Evolutionary conservation across 2,329 filamentous ascomycete genomes (phyloP), one percentile per base, ranked within the genome.

Genomic region (Cladophialophora yegresii): DNA sequence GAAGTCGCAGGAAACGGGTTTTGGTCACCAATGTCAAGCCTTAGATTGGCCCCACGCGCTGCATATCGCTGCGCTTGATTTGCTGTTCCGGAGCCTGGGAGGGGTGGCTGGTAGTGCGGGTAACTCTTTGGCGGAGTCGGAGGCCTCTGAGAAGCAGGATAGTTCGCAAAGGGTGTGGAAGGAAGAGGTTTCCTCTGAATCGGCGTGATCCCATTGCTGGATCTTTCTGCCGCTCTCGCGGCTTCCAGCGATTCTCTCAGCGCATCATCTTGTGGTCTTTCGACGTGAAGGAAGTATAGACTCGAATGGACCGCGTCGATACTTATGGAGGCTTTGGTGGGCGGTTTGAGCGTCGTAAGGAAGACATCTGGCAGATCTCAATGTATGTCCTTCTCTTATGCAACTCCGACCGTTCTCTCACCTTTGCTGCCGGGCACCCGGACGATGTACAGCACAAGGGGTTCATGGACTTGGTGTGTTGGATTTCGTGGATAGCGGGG

Each of bases 361-460:
- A 97, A 96, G 63, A 97, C 85, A 82, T 97, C 93, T 95, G 71
- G 26, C 43, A 58, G 40, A 57, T n/a, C 55, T 68, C 63, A 68
- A 64, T 56, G 54, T 33, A 33, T 47, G 49, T 64, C 57, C 61
- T 47, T 58, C 66, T 64, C 61, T 65, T 62, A 45, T 43, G 58
- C 54, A 47, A 33, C 55, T 61, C 55, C 57, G n/a, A 45, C 26
- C 49, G 7, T 62, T 43, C 20, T 64, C 59, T 66, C 81, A 93
- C 92, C 91, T 87, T 88, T 87, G 68, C 90, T 96, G 23, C 93
- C 93, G 0, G 95, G 95, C 0, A 99, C 93, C 70, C 93, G 84
- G 40, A 93, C 92, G 70, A 99, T 96, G 78, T 99, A 99, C 47
- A 99, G 84, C 2, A 88, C 87, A 57, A 98, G 77, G 3, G 91